These are phyloP conservation scores for Alliaria petiolata DNA, from an alignment of 345 rosid species.

Conservation along the genomic window DNA sequence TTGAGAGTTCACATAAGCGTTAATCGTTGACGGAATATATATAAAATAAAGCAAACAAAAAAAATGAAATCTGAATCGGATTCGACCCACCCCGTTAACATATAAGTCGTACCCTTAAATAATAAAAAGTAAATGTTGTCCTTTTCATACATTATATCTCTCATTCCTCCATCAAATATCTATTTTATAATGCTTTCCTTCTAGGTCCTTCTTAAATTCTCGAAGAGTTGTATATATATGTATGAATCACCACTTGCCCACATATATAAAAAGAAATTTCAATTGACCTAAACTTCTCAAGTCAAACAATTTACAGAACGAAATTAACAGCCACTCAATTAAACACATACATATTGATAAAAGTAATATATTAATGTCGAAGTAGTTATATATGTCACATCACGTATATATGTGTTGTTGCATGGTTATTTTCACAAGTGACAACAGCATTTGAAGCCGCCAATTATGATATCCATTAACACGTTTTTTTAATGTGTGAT, in stretches of 20 bases:
- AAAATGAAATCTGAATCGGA: conserved; percentile 35
- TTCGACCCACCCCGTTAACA: conserved; percentile 39
- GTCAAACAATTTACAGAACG: conserved; percentile 3
- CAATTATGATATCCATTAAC: conserved; percentile 19
- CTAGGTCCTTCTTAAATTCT: conserved; percentile 24
- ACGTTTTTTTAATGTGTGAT: conserved; percentile 11
- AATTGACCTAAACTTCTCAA: conserved; percentile 1
- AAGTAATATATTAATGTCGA: background rate
- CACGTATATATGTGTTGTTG: conserved; percentile 29
- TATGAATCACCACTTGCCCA: conserved; percentile 19
- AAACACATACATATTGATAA: conserved; percentile 1
- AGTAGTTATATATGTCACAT: conserved; percentile 25
- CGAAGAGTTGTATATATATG: background rate
- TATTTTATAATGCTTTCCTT: conserved; percentile 20
- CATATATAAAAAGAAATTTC: background rate
- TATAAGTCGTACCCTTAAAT: conserved; percentile 37
- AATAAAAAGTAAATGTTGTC: conserved; percentile 32
- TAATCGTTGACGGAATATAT: conserved; percentile 40
- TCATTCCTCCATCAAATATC: conserved; percentile 14
- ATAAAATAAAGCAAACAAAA: background rate
- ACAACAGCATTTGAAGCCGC: conserved; percentile 25
- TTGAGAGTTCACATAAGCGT: conserved; percentile 20
- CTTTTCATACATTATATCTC: conserved; percentile 22
- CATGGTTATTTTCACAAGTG: conserved; percentile 33
- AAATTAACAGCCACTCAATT: conserved; percentile 12